Conservation (phyloP, 2,329 filamentous ascomycete genomes). For the Akanthomyces uredinophilus region DNA sequence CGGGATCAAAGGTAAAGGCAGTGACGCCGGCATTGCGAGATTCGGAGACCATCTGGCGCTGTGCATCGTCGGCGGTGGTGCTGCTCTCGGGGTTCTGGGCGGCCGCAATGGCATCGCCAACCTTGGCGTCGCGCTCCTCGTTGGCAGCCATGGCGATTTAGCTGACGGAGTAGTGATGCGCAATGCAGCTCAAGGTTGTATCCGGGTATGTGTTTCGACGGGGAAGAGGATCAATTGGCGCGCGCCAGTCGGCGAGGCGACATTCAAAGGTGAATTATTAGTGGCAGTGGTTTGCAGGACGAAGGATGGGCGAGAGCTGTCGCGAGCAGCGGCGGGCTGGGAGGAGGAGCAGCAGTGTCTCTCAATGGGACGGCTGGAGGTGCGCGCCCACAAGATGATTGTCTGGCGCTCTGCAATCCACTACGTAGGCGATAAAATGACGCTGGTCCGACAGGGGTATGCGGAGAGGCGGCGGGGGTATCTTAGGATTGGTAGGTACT, state of each 20-base stretch:
- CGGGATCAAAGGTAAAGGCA: conserved; percentile 81
- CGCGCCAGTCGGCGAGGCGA: conserved; percentile 12
- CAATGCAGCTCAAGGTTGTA: background rate
- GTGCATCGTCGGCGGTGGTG: conserved; percentile 64
- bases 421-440: conserved; percentile 1
- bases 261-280: conserved; percentile 1
- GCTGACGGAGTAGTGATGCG: background rate
- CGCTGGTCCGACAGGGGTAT: conserved; percentile 10
- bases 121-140: conserved; percentile 11
- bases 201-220: background rate
- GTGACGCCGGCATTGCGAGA: conserved; percentile 72
- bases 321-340: background rate
- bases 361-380: conserved; percentile 8
- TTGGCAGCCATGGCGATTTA: conserved; percentile 7
- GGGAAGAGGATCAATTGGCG: conserved; percentile 9
- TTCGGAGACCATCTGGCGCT: conserved; percentile 70
- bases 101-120: conserved; percentile 9
- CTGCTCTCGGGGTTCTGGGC: conserved; percentile 64
- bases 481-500: background rate
- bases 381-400: conserved; percentile 3
- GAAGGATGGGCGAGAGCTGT: background rate
- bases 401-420: background rate
- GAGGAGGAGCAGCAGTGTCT: background rate
- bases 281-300: background rate
- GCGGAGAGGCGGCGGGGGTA: conserved; percentile 6